Base-by-base conservation (phyloP, 148 eudicot genomes). In the Tetragonia tetragonoides region DNA sequence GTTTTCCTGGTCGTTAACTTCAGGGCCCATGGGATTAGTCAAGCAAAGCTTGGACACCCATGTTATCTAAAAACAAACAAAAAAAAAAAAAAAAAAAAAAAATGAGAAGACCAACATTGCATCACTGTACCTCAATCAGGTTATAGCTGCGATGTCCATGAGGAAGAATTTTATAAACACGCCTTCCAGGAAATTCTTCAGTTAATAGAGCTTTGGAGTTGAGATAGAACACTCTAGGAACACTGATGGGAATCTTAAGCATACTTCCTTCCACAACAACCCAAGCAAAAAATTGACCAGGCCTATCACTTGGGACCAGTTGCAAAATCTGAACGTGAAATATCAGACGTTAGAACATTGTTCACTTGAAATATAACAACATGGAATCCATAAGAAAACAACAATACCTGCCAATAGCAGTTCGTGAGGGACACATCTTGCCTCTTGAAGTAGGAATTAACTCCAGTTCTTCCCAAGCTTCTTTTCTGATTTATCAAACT, bases 141-240 rank as follows among this genome's bases (percentile, higher is more conserved):
- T 91, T 92, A 85, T 95, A 77, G 84, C 84, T 87, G 77, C 64
- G 86, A 74, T 81, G 94, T 62, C 99, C 99, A 91, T 95, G 97
- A 38, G 99, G 99, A 82, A 95, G 96, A 83, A 87, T 84, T 86
- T 90, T 95, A 85, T 87, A 93, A 59, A 93, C 97, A 79, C 89
- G 90, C 78, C 88, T 90, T 81, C 99, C 97, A 87, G 99, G 99
- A 82, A 95, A 87, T 80, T 91, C 99, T 79, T 93, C 99, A 24
- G 96, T 87, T 81, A 93, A 77, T 71, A 95, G 90, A 83, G 97
- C 94, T 87, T 90, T 95, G 16, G 93, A 92, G 82, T 95, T 95
- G 77, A 95, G 94, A 83, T 92, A 93, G 79, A 95, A 95, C 67
- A 88, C 87, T 83, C 99, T 86, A 75, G 99, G 92, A 73, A 93